Evolutionary conservation across 2,329 filamentous ascomycete genomes (phyloP).

Genomic region (Fusarium coicis): DNA sequence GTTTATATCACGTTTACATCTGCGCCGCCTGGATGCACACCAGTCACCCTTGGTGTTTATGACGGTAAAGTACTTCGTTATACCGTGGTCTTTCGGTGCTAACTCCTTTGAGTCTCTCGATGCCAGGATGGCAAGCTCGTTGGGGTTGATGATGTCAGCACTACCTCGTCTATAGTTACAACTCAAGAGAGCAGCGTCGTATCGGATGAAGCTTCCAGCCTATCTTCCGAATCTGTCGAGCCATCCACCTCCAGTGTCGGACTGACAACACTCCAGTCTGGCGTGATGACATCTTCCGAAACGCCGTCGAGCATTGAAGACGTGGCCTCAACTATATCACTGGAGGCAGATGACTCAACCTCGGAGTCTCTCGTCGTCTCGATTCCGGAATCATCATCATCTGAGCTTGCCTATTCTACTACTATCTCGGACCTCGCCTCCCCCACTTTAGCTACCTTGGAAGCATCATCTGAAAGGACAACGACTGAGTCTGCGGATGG

Average conservation of each 20-base stretch:
- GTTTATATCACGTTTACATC: background rate
- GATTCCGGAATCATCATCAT: rapidly evolving
- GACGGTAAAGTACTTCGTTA: rapidly evolving
- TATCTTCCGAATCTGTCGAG: background rate
- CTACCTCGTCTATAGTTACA: rapidly evolving
- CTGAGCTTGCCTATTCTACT: background rate
- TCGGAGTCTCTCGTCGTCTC: rapidly evolving
- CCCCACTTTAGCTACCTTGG: no score
- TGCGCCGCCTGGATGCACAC: rapidly evolving
- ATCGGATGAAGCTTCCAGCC: rapidly evolving
- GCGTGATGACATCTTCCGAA: rapidly evolving
- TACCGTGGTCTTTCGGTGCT: rapidly evolving
- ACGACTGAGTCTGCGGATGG: no score
- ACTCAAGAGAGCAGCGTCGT: background rate
- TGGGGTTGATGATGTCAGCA: rapidly evolving
- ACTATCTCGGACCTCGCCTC: background rate
- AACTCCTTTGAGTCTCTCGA: rapidly evolving
- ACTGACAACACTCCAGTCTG: background rate
- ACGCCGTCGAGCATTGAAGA: background rate
- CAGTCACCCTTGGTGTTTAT: background rate
- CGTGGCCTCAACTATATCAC: background rate
- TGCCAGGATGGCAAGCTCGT: background rate
- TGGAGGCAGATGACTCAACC: rapidly evolving
- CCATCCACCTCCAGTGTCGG: background rate
- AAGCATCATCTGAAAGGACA: no score